phyloP scores from a whole-genome alignment of 495 filamentous ascomycete species.

The Penicillium cosmopolitanum region DNA sequence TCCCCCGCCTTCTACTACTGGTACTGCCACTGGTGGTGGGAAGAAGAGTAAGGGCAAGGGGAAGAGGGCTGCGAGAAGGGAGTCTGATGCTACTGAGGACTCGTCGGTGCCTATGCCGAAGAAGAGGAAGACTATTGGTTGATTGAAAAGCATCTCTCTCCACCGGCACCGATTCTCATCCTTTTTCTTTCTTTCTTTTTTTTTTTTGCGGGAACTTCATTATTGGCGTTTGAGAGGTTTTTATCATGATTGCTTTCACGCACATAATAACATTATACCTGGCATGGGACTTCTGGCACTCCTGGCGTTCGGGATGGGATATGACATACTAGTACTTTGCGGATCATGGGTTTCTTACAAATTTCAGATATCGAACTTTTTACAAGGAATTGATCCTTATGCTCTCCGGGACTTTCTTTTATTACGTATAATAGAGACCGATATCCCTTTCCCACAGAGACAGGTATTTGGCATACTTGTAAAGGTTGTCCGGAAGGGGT shows the following conservation, averaged over 20 bases:
- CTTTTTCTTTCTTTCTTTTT: background rate
- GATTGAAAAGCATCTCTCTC: slow-evolving; percentile 2
- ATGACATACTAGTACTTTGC: background rate
- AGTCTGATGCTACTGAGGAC: slow-evolving; percentile 51
- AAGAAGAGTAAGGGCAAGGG: slow-evolving; percentile 50
- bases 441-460: too few species aligned
- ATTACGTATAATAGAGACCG: too few species aligned
- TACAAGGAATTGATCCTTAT: background rate
- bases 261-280: background rate
- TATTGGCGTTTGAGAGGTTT: background rate
- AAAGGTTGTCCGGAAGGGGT: too few species aligned
- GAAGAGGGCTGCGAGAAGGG: slow-evolving; percentile 41
- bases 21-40: slow-evolving; percentile 11
- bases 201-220: background rate
- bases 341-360: background rate
- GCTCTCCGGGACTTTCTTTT: too few species aligned
- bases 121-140: slow-evolving; percentile 45
- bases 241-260: background rate
- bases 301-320: background rate
- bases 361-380: background rate
- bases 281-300: background rate
- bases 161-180: background rate
- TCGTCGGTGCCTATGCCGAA: slow-evolving; percentile 37
- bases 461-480: too few species aligned
- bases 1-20: slow-evolving; percentile 24